Evolutionary conservation across 2,329 filamentous ascomycete species (phyloP), one percentile per base, ranked within the genome.

Genomic region (Stenocarpella maydis): DNA sequence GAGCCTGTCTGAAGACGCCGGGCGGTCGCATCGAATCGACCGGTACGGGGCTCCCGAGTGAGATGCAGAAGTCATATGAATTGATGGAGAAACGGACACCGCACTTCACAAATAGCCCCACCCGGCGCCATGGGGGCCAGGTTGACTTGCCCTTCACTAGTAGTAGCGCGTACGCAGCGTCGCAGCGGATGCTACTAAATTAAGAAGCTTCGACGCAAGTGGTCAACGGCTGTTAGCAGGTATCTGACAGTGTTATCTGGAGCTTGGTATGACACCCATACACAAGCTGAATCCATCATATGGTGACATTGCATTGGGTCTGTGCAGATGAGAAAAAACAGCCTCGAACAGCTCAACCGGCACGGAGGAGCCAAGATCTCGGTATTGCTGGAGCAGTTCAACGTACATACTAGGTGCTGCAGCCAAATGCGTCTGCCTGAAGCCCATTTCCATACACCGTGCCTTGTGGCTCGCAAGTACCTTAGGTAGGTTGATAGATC

Each of bases 21-120:
- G 41, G 28, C 9, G 58, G 41, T 41, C 58, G 26, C 41, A 61
- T 63, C 58, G 26, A 34, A 6, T 34, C 19, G 41, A 24, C 26
- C 24, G 58, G 2, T 63, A 31, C 19, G 41, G 10, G 24, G 43
- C 28, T 12, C 24, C 31, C 5, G 52, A 37, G 54, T 31, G 58
- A 61, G 28, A 61, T 45, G 58, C 41, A 28, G 19, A 34, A 61
- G 19, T 63, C 43, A 63, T 24, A 49, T 37, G 58, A 63, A n/a
- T n/a, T n/a, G n/a, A n/a, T n/a, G n/a, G n/a, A 63, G 58, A 63
- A 49, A 47, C 49, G 58, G 43, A 63, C 58, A 63, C n/a, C 43
- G 28, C 43, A 21, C 28, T 9, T 49, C 58, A 21, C 26, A 47
- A 34, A 63, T 37, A 37, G 58, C 58, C 58, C 58, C 58, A 49